phyloP scores from a whole-genome alignment of 148 eudicot species.

The Chenopodium suecicum region DNA sequence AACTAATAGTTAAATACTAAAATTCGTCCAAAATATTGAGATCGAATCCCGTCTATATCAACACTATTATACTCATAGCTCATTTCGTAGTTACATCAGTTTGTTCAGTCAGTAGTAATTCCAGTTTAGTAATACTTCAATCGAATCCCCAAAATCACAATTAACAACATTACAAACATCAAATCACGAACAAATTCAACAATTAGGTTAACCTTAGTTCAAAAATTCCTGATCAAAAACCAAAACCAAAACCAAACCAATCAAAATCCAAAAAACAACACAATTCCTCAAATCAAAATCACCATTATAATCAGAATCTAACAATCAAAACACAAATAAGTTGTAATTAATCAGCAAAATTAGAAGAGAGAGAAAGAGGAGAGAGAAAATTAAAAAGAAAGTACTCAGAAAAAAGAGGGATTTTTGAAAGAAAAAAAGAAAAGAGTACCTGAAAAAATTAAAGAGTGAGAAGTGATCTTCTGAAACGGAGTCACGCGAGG shows the following conservation, averaged over 20 bases:
- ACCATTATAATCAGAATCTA: background rate
- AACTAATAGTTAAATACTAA: too few relatives aligned
- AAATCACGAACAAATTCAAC: too few relatives aligned
- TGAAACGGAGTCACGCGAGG: conserved; percentile 44
- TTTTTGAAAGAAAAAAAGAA: background rate
- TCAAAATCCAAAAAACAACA: background rate
- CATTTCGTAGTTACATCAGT: too few relatives aligned
- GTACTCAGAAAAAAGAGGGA: background rate
- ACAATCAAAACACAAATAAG: background rate
- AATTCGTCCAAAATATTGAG: too few relatives aligned
- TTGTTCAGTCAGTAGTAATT: too few relatives aligned
- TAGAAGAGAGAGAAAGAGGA: background rate
- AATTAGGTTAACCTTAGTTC: background rate
- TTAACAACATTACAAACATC: background rate
- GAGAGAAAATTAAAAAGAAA: background rate
- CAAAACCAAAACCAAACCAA: background rate
- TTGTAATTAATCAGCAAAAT: background rate
- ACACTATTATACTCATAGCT: too few relatives aligned
- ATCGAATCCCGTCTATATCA: too few relatives aligned
- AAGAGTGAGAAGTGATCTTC: background rate
- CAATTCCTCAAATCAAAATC: too few relatives aligned
- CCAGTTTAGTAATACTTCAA: too few relatives aligned
- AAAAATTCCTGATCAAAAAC: background rate
- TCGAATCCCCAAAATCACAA: background rate
- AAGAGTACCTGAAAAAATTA: background rate